Conservation (phyloP, 2,329 filamentous ascomycete species). For the Ophiostoma australiae region DNA sequence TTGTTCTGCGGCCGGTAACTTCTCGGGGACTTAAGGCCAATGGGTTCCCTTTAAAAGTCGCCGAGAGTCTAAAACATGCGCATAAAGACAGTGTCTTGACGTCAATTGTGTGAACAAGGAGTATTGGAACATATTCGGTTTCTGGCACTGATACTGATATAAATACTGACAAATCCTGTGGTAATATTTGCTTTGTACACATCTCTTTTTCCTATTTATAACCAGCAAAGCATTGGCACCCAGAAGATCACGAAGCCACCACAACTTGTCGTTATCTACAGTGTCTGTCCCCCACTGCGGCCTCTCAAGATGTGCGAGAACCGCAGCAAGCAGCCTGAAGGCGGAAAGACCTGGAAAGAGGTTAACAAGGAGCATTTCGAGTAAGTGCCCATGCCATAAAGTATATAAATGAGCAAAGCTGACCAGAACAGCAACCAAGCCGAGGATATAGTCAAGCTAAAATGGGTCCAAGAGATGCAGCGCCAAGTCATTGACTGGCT, state of each 20-base stretch:
- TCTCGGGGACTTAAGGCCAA: neutral
- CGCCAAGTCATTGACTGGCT: slow-evolving; percentile 22
- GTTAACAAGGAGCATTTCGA: slow-evolving; percentile 26
- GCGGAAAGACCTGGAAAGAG: slow-evolving; percentile 24
- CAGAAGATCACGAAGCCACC: neutral
- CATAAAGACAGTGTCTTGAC: neutral
- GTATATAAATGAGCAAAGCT: neutral
- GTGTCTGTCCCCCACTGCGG: neutral
- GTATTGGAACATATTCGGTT: too few species aligned
- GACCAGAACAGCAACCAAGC: slow-evolving; percentile 15
- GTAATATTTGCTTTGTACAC: too few species aligned
- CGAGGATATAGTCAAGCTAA: slow-evolving; percentile 14
- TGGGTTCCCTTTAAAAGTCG: neutral
- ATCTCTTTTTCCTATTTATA: neutral
- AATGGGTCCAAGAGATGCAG: slow-evolving; percentile 23
- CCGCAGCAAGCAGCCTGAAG: neutral
- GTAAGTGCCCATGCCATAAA: neutral
- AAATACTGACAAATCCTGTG: too few species aligned
- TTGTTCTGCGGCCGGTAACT: neutral
- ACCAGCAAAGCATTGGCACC: neutral
- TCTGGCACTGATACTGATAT: too few species aligned
- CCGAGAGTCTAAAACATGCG: neutral
- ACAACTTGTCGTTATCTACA: neutral
- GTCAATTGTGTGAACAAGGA: neutral
- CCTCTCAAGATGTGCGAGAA: neutral